Base-by-base conservation (phyloP, 2,329 filamentous ascomycete species). In the Fusarium sp. region DNA sequence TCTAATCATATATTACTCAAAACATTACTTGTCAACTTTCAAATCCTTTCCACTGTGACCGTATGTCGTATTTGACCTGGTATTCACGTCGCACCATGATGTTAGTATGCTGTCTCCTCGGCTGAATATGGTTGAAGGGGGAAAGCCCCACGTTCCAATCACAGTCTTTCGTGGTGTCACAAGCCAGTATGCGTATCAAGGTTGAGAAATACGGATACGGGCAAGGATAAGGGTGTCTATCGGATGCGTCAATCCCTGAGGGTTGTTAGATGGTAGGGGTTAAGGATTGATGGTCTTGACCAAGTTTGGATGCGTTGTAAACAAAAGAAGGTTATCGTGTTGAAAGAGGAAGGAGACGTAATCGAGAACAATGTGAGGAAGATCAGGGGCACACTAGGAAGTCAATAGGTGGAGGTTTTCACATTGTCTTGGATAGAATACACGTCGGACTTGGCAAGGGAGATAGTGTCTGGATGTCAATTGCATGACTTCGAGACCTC, bases 191-290 rank as follows among this genome's bases (percentile, higher is more conserved):
- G 33, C 20, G n/a, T 13, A 45, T 69, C 45, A 36, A 38, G 54
- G 31, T 60, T 50, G 47, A 25, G 33, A 62, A 50, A 54, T 29
- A 69, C 29, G 36, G 66, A 74, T 72, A 60, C 47, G 57, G 18
- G 33, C 25, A 68, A 56, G 45, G 56, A 60, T 63, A 66, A 38
- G 70, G 73, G 63, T 60, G 40, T 18, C n/a, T 64, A n/a, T n/a
- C 47, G 31, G 60, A 31, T 54, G 22, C 18, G 35, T 22, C 25
- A 35, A 47, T 50, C 57, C 40, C 70, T 47, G 62, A 56, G 38
- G 67, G 22, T 27, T 40, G 25, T 42, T 54, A 54, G 38, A 56
- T 62, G 54, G 50, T 20, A 58, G 63, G 61, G 64, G 40, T 50
- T 33, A 25, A 25, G 50, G 36, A 31, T 54, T 36, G n/a, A 50